Evolutionary conservation across 2,329 filamentous ascomycete genomes (phyloP).

Genomic region (Arthrobotrys conoides): DNA sequence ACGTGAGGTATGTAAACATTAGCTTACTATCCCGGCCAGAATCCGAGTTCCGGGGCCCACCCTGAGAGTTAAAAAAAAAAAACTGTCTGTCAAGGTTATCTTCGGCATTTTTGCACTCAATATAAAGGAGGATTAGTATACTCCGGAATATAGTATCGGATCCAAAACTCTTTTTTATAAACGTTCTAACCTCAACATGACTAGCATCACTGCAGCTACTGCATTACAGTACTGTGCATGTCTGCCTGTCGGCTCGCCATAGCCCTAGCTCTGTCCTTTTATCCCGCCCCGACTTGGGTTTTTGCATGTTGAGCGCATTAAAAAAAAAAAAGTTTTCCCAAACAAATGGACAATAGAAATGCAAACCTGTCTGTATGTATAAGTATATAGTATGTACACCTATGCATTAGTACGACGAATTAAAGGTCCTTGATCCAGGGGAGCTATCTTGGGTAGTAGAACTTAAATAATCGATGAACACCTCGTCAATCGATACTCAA

Average conservation of each 20-base stretch:
- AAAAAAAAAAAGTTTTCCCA: slow-evolving; percentile 44
- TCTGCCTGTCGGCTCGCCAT: slow-evolving; percentile 34
- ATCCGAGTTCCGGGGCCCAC: slow-evolving; percentile 24
- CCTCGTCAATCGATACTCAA: slow-evolving; percentile 43
- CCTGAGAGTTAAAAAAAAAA: slow-evolving; percentile 1
- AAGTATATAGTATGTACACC: neutral
- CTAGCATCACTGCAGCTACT: slow-evolving; percentile 23
- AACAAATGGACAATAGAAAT: slow-evolving; percentile 42
- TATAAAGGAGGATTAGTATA: slow-evolving; percentile 38
- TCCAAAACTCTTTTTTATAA: slow-evolving; percentile 29
- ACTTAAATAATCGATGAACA: slow-evolving; percentile 16
- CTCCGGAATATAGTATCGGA: slow-evolving; percentile 2
- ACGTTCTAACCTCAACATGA: slow-evolving; percentile 43
- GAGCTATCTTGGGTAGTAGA: slow-evolving; percentile 30
- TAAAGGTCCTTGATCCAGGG: slow-evolving; percentile 16
- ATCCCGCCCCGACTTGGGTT: slow-evolving; percentile 48
- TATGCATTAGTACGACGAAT: slow-evolving; percentile 32
- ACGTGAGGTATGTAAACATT: too few species aligned
- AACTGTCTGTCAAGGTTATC: slow-evolving; percentile 43
- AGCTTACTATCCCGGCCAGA: slow-evolving; percentile 30
- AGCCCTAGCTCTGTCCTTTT: slow-evolving; percentile 41
- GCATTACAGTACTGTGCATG: slow-evolving; percentile 25
- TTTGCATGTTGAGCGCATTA: slow-evolving; percentile 61
- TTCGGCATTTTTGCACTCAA: slow-evolving; percentile 40
- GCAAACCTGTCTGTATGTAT: slow-evolving; percentile 55